Evolutionary conservation across 2,329 filamentous ascomycete genomes (phyloP).

Genomic region (Clonostachys byssicola): DNA sequence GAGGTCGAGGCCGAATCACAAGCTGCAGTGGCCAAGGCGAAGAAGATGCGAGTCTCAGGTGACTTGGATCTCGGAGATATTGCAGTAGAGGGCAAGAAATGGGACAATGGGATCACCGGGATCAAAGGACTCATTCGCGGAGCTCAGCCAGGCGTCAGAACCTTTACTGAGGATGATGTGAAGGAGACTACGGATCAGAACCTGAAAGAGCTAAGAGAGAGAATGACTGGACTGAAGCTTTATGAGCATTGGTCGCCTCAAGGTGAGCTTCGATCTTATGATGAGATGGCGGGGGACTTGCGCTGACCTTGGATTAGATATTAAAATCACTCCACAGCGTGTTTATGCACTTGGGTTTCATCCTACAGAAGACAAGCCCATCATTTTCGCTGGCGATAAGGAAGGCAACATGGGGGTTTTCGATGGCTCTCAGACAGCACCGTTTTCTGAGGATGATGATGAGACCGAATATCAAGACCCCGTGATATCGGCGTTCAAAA

Average conservation of each 20-base stretch:
- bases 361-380: constrained; percentile 76
- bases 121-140: constrained; percentile 55
- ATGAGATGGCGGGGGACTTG: not conserved
- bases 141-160: constrained; percentile 76
- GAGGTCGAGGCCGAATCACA: constrained; percentile 43
- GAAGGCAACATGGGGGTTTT: constrained; percentile 87
- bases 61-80: constrained; percentile 73
- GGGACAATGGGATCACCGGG: constrained; percentile 63
- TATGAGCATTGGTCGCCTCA: constrained; percentile 84
- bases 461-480: constrained; percentile 66
- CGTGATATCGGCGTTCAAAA: constrained; percentile 83
- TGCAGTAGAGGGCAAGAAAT: constrained; percentile 74
- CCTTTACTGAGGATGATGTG: constrained; percentile 81
- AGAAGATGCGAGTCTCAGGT: constrained; percentile 48
- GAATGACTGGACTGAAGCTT: constrained; percentile 72
- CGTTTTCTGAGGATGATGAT: constrained; percentile 61
- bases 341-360: constrained; percentile 88
- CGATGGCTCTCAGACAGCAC: constrained; percentile 71
- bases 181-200: constrained; percentile 74
- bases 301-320: constrained; percentile 45
- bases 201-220: constrained; percentile 67
- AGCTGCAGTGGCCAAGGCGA: constrained; percentile 43
- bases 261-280: constrained; percentile 39
- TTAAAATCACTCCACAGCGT: constrained; percentile 86
- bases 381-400: constrained; percentile 94